Base-by-base conservation (phyloP, 2,329 filamentous ascomycete genomes). In the Sclerotinia trifoliorum region DNA sequence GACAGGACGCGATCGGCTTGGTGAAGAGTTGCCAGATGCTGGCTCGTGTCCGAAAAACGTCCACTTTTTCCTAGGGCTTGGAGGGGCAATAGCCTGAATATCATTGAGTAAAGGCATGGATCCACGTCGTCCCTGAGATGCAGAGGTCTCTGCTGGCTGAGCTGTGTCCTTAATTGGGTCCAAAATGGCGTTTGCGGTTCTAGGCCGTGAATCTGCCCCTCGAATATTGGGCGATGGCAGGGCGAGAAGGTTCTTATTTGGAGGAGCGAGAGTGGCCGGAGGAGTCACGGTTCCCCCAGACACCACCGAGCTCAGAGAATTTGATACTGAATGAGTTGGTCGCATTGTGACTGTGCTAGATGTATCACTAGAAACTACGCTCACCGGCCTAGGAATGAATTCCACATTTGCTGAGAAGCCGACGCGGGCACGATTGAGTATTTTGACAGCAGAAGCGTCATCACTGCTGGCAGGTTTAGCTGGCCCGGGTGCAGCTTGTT, bases 341-440 rank as follows among this genome's bases (percentile, higher is more conserved):
- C 73, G 71, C 24, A 89, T 84, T 0, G 91, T 93, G 66, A 87
- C 81, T 3, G 90, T 95, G 76, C 89, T 93, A 57, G 92, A 90
- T 0, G 92, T 93, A 77, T 95, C 93, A 26, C 89, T 94, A 1
- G 93, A 96, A 19, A 96, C 88, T 26, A 94, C 83, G 2, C 94
- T 97, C 24, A 96, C 80, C 0, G 94, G 93, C 15, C 92, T 86
- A 6, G 90, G 90, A 73, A 94, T 94, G 71, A 91, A 93, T 78
- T 96, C 92, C 39, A 96, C 83, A 15, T 87, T 91, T 71, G 96
- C 93, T 0, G 91, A 93, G 76, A 96, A 96, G 0, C 90, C 91
- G 57, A 96, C 93, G 17, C 90, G 84, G 54, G 88, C 85, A 69
- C 88, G 85, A 5, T 84, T 83, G 26, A 73, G 42, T 29, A 69